These are phyloP conservation scores for Cnidoscolus chayamansa DNA, from an alignment of 441 rosid genomes.

Conservation along the genomic window DNA sequence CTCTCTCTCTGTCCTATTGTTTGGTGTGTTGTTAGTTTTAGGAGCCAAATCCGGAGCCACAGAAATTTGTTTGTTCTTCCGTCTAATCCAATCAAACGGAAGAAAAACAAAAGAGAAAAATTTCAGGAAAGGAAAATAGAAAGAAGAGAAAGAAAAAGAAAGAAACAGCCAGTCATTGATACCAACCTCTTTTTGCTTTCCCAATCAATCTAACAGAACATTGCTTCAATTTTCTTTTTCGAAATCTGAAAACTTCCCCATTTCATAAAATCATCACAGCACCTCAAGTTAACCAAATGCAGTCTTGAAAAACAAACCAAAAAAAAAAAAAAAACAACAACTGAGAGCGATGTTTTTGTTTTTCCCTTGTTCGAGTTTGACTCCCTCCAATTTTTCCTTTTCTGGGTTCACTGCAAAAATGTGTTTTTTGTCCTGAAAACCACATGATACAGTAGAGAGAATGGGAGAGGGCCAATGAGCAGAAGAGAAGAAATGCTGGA, in stretches of 20 bases:
- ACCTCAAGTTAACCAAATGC: not conserved
- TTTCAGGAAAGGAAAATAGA: constrained; percentile 8
- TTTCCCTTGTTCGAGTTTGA: constrained; percentile 1
- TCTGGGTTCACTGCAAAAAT: constrained; percentile 24
- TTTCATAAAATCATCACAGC: constrained; percentile 13
- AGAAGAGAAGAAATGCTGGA: constrained; percentile 8
- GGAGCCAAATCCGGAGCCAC: constrained; percentile 60
- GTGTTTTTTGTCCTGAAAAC: constrained; percentile 23
- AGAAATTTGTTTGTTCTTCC: constrained; percentile 30
- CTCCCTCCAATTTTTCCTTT: constrained; percentile 21
- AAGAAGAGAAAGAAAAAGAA: constrained; percentile 12
- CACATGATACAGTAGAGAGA: constrained; percentile 8
- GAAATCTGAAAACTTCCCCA: constrained; percentile 28
- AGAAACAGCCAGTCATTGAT: constrained; percentile 24
- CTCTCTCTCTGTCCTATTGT: constrained; percentile 54
- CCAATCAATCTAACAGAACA: constrained; percentile 34
- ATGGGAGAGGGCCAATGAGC: constrained; percentile 1
- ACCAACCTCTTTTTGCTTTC: constrained; percentile 30
- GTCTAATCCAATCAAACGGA: constrained; percentile 30
- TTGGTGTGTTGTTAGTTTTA: constrained; percentile 61
- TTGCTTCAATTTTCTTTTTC: constrained; percentile 5
- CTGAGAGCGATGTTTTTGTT: constrained; percentile 14
- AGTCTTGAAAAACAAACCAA: not conserved
- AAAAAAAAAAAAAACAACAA: constrained; percentile 1
- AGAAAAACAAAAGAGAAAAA: constrained; percentile 5